Conservation (phyloP, 257 asterid genomes). For the Forsythia viridissima region DNA sequence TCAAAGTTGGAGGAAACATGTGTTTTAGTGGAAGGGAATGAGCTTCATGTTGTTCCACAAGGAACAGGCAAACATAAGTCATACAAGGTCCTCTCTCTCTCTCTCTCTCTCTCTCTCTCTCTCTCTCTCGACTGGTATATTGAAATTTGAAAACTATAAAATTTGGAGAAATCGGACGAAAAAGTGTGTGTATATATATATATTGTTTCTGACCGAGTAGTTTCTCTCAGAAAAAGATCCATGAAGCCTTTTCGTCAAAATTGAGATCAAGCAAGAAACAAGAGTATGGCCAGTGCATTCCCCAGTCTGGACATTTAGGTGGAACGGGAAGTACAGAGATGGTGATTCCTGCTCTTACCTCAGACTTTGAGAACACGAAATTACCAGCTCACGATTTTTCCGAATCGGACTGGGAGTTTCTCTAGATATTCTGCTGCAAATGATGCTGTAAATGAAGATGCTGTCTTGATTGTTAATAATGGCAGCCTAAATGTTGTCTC, state of each 20-base stretch:
- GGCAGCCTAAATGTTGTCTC: neutral
- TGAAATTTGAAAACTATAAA: too few relatives aligned
- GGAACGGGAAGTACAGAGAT: conserved; percentile 8
- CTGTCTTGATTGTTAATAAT: conserved; percentile 3
- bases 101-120: conserved; percentile 17
- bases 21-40: conserved; percentile 56
- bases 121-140: neutral
- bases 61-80: conserved; percentile 50
- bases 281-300: neutral
- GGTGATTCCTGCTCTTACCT: neutral
- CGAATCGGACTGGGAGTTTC: conserved; percentile 52
- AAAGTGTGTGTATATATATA: neutral
- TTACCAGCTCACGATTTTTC: conserved; percentile 8
- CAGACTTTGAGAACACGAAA: conserved; percentile 3
- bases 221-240: conserved; percentile 53
- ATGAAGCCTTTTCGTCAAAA: conserved; percentile 52
- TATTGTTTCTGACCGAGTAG: conserved; percentile 3
- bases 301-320: conserved; percentile 8
- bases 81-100: conserved; percentile 53
- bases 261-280: conserved; percentile 44
- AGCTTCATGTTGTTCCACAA: conserved; percentile 32
- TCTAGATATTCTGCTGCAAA: conserved; percentile 19
- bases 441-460: neutral
- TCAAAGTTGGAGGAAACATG: conserved; percentile 59
- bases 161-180: too few relatives aligned